phyloP scores from a whole-genome alignment of 257 asterid genomes.

The Plantago elongata region DNA sequence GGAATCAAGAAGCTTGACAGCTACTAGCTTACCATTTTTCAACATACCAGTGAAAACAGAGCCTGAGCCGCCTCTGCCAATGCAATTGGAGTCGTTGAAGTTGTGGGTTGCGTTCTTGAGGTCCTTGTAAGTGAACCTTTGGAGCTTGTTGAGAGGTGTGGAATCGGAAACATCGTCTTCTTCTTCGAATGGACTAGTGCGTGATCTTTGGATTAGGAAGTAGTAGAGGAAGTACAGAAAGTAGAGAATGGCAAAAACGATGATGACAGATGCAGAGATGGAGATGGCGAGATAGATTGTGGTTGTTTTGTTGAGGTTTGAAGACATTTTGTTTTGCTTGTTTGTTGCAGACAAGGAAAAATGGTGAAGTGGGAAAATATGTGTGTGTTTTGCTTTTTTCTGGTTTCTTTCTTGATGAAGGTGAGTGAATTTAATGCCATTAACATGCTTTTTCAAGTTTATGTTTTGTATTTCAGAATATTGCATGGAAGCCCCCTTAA shows the following conservation, averaged over 20 bases:
- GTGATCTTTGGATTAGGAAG: slow-evolving; percentile 56
- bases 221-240: slow-evolving; percentile 63
- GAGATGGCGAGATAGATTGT: slow-evolving; percentile 43
- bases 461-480: neutral
- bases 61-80: slow-evolving; percentile 98
- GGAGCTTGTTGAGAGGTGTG: slow-evolving; percentile 61
- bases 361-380: slow-evolving; percentile 14
- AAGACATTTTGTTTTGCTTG: slow-evolving; percentile 42
- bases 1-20: slow-evolving; percentile 70
- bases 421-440: too few relatives aligned
- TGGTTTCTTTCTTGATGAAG: neutral
- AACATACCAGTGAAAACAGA: slow-evolving; percentile 73
- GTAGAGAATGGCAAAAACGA: slow-evolving; percentile 62
- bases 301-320: slow-evolving; percentile 39
- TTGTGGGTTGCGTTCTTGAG: slow-evolving; percentile 66
- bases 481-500: too few relatives aligned
- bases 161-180: slow-evolving; percentile 22
- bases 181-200: slow-evolving; percentile 69
- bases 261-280: slow-evolving; percentile 44
- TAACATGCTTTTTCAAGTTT: neutral
- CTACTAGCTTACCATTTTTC: slow-evolving; percentile 72
- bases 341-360: slow-evolving; percentile 17
- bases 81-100: slow-evolving; percentile 53
- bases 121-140: slow-evolving; percentile 64
- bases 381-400: neutral